Percentiles rank a stretch among this genome's conserved stretches.
phyloP scores from a whole-genome alignment of 352 stramenopile species.

The Globisporangium camurandrum region DNA sequence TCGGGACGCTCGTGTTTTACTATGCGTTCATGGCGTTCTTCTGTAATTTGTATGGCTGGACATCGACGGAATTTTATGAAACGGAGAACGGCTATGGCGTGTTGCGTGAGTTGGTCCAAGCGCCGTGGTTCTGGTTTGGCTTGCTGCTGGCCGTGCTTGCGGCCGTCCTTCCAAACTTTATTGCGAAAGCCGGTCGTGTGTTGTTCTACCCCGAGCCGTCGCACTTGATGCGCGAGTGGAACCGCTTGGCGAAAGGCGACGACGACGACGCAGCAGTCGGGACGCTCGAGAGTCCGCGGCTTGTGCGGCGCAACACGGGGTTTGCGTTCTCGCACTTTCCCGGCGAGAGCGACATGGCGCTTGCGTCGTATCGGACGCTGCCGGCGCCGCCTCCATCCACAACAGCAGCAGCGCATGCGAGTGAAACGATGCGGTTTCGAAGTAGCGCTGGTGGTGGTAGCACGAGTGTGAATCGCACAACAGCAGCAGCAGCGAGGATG shows the following conservation, averaged over 20 bases:
- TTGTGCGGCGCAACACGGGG: conserved; percentile 79
- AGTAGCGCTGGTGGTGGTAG: too few species aligned
- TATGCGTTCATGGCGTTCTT: conserved; percentile 84
- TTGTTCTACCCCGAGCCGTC: conserved; percentile 86
- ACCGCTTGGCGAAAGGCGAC: conserved; percentile 73
- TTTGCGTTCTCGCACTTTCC: conserved; percentile 84
- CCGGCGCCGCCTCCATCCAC: conserved; percentile 12
- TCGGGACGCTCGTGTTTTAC: conserved; percentile 83
- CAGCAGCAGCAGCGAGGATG: too few species aligned
- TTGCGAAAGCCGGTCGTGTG: conserved; percentile 75
- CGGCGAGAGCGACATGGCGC: conserved; percentile 67
- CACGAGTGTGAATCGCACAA: too few species aligned
- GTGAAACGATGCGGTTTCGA: too few species aligned
- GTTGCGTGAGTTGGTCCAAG: conserved; percentile 39
- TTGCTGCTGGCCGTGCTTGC: conserved; percentile 50
- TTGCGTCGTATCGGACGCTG: conserved; percentile 26
- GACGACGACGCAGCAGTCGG: conserved; percentile 40
- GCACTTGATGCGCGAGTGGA: conserved; percentile 88
- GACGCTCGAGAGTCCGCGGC: conserved; percentile 57
- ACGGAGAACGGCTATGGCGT: conserved; percentile 66
- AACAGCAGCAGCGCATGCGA: conserved; percentile 6
- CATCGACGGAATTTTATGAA: conserved; percentile 72
- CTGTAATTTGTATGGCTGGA: conserved; percentile 67
- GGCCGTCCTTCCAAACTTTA: conserved; percentile 79
- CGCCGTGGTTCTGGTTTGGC: conserved; percentile 85